Base-by-base conservation (phyloP, 176 grass and related monocot genomes). In the Thinopyrum elongatum region DNA sequence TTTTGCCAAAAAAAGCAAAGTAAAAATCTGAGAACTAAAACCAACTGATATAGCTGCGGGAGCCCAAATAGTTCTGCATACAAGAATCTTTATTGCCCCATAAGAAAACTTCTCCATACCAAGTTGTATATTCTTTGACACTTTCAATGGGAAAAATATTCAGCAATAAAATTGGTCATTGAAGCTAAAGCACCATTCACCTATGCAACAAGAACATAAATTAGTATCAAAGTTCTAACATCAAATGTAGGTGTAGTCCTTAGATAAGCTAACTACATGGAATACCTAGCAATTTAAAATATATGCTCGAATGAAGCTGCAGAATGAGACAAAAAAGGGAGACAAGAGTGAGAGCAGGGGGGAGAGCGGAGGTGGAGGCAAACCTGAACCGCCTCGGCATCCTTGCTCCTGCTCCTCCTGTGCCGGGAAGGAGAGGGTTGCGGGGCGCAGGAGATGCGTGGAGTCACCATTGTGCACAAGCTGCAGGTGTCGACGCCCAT, bases 41-140 rank as follows among this genome's bases (percentile, higher is more conserved):
- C 15, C 90, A 94, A 91, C 91, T 98, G 95, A 85, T 95, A 98
- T n/a, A 98, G 82, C 60, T 98, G 95, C 3, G 95, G 90, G 25
- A 98, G 90, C 30, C 93, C 95, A 92, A 94, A 98, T 70, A 90
- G 76, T 82, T 98, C 89, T 77, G 94, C 88, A 75, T 94, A 92
- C 85, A 77, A 98, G 88, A 83, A 98, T 92, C 84, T 98, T 90
- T 13, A 89, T 86, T 85, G 94, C 78, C 14, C 95, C 88, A 2
- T 58, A 79, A 77, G 83, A 74, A 85, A 98, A 98, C n/a, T 74
- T 93, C 69, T 91, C 90, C 95, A 95, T 98, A 10, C 88, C 86
- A 79, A 87, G 60, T 82, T 94, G 91, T 69, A 98, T 87, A 59
- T 81, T 83, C 81, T 92, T 98, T 25, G 93, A 88, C 70, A 90